Percentiles rank a stretch among this genome's conserved stretches.
These are phyloP conservation scores for Myriosclerotinia duriaeana DNA, from an alignment of 2,329 filamentous ascomycete genomes.

Conservation along the genomic window DNA sequence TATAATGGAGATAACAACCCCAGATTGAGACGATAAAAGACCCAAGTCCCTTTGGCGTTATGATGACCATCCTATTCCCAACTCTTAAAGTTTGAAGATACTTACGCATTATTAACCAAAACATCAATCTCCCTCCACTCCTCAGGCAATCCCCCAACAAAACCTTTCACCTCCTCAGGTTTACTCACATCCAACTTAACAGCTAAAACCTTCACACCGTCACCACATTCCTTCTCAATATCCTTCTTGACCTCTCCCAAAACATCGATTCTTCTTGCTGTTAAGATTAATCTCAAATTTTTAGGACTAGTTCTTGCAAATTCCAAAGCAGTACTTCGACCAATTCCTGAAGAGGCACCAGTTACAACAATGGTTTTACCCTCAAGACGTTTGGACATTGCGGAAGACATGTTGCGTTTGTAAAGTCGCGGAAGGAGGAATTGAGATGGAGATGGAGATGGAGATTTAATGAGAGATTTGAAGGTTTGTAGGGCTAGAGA, in stretches of 20 bases:
- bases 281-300: slow-evolving; percentile 79
- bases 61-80: no score
- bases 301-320: slow-evolving; percentile 84
- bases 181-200: slow-evolving; percentile 87
- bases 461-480: slow-evolving; percentile 6
- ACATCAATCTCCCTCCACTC: slow-evolving; percentile 85
- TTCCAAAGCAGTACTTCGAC: slow-evolving; percentile 78
- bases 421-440: neutral
- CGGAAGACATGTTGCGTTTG: slow-evolving; percentile 58
- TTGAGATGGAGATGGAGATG: neutral
- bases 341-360: slow-evolving; percentile 91
- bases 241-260: slow-evolving; percentile 74
- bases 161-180: slow-evolving; percentile 67
- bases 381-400: slow-evolving; percentile 77
- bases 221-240: slow-evolving; percentile 73
- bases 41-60: neutral
- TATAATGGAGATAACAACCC: neutral
- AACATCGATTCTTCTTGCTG: slow-evolving; percentile 79
- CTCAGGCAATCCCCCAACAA: slow-evolving; percentile 71
- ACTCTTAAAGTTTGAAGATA: slow-evolving; percentile 28
- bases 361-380: slow-evolving; percentile 93
- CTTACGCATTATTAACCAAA: slow-evolving; percentile 93
- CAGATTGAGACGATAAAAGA: neutral
- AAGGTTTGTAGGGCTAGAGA: slow-evolving; percentile 2
- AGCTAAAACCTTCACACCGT: slow-evolving; percentile 77